Percentiles rank a stretch among this genome's conserved stretches.
Evolutionary conservation across 495 filamentous ascomycete genomes (phyloP).

Genomic region (Penicillium silybi): DNA sequence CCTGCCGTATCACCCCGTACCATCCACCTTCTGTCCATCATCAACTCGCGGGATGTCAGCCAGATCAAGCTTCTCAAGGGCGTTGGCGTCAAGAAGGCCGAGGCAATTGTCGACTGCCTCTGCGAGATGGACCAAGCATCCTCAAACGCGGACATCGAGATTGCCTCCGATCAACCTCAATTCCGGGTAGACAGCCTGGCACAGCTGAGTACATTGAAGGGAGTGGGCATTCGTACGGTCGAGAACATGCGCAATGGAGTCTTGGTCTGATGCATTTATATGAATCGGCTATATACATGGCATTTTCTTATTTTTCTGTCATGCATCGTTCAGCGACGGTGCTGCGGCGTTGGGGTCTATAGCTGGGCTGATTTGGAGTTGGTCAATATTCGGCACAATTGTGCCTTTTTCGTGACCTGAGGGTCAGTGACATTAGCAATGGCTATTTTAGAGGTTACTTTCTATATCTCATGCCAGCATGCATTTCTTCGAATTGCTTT

Average conservation of each 20-base stretch:
- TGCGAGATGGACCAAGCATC: conserved; percentile 41
- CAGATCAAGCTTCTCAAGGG: conserved; percentile 66
- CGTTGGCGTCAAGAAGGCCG: conserved; percentile 53
- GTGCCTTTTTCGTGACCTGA: background rate
- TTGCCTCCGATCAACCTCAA: conserved; percentile 20
- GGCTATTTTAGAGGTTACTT: background rate
- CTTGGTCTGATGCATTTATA: conserved; percentile 29
- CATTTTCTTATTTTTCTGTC: conserved; percentile 19
- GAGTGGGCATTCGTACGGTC: conserved; percentile 50
- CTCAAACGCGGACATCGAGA: conserved; percentile 14
- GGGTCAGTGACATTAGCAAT: background rate
- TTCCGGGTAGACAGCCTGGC: conserved; percentile 40
- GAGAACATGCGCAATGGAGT: conserved; percentile 52
- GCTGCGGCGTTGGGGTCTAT: conserved; percentile 30
- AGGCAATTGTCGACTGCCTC: conserved; percentile 50
- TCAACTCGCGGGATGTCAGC: conserved; percentile 77
- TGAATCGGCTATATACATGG: conserved; percentile 12
- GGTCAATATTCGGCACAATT: background rate
- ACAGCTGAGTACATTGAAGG: conserved; percentile 47
- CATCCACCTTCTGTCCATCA: conserved; percentile 67
- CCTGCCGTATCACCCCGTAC: conserved; percentile 60
- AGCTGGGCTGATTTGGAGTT: background rate
- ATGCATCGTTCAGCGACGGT: conserved; percentile 38
- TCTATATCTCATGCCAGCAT: background rate
- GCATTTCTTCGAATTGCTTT: too few relatives aligned